Base-by-base conservation (phyloP, 106 monocot species). In the Amphibolis antarctica region DNA sequence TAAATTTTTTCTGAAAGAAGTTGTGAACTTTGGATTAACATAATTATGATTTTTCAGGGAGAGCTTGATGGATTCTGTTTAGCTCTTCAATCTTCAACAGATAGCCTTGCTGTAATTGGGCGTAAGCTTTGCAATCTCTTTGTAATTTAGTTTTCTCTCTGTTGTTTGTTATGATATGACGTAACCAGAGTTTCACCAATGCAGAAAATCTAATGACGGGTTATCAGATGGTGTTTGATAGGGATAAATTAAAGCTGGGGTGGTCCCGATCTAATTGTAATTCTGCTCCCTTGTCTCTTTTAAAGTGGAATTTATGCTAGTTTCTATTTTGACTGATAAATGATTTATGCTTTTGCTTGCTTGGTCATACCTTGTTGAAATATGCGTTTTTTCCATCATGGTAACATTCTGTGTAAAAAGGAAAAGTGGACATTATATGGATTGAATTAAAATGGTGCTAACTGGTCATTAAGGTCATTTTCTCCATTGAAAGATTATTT, bases 241-340 rank as follows among this genome's bases (percentile, higher is more conserved):
- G 94, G 76, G 89, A 94, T 28, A 79, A 82, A 14, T 76, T 84
- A 55, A 86, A 82, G 64, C 80, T 94, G n/a, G 89, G 89, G 51
- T 94, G 94, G 94, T 89, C 89, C 10, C 82, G 36, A 49, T 94
- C 94, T 22, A 59, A 94, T 64, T 94, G 94, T 94, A 81, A 88
- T 81, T 46, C 22, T 62, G 53, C 44, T 44, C 31, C 53, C 60
- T 49, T 53, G 30, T 56, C 24, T 46, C 14, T 68, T 31, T 15
- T 14, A 14, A 23, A 1, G 27, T 27, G 11, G 12, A 29, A 58
- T 29, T 58, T 30, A 58, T 28, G 14, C 23, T 29, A 28, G 36
- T 53, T 53, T 36, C 36, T 36, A 4, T 36, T 7, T 36, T 36
- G 7, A 36, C 36, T 36, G 36, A 36, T 7, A 4, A 7, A 36